Base-by-base conservation (phyloP, 2,329 filamentous ascomycete genomes). In the Stagonosporopsis rhizophila region DNA sequence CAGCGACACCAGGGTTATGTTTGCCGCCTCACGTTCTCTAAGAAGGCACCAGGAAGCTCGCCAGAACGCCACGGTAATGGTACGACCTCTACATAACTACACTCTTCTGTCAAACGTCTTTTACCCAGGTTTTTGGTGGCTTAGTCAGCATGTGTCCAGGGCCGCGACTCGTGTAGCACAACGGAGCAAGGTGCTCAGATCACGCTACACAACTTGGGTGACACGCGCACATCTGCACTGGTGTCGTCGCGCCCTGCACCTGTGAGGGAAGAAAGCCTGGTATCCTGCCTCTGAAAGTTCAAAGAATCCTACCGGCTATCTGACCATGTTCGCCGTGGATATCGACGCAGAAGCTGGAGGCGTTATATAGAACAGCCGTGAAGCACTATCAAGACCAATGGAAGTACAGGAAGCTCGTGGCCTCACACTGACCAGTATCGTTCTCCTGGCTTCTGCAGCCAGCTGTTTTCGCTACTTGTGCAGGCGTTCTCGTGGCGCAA, bases 131-230 rank as follows among this genome's bases (percentile, higher is more conserved):
- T 4, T 39, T 6, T 9, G 11, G 22, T 23, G n/a, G n/a, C n/a
- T n/a, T n/a, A n/a, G 7, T 41, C 14, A 17, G 22, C 35, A 11
- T 38, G 17, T 20, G 17, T 6, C 17, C 22, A 38, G 22, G 2
- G 19, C 14, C 7, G 4, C 19, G 19, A 22, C 8, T 23, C 37
- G 23, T 28, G 14, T 30, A 19, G 38, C 48, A 30, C 42, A 30
- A 48, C 38, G 8, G 14, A 14, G 12, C 3, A 17, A 2, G 14
- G 14, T 23, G 37, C 9, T n/a, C 38, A 12, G n/a, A 25, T 37
- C 15, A n/a, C 14, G 51, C 17, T 41, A 28, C 50, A 52, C 44
- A 19, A 38, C 28, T 3, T 32, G 17, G 30, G 51, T 47, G n/a
- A 27, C 28, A 53, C 50, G 37, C 20, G 9, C 17, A 17, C 27